Conservation (phyloP, 441 rosid genomes). For the Populus hybrid region DNA sequence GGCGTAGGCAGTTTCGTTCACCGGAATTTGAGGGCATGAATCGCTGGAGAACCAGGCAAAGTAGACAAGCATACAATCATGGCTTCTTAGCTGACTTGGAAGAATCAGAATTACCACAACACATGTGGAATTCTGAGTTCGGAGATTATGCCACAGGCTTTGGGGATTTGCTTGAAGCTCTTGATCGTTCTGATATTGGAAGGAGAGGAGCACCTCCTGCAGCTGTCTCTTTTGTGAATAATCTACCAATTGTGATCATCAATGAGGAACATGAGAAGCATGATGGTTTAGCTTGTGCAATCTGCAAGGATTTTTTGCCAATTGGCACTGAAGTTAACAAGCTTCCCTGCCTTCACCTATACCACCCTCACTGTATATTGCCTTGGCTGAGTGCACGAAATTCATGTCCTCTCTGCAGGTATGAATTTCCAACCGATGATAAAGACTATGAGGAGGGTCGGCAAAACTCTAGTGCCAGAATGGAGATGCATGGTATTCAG, state of each 20-base stretch:
- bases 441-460: constrained; percentile 73
- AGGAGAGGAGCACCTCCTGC: constrained; percentile 97
- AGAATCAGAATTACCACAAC: constrained; percentile 37
- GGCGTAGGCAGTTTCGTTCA: constrained; percentile 28
- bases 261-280: constrained; percentile 46
- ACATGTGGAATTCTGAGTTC: constrained; percentile 37
- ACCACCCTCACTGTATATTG: constrained; percentile 74
- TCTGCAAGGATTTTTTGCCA: constrained; percentile 74
- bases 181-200: constrained; percentile 65
- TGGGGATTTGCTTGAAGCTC: constrained; percentile 70
- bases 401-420: constrained; percentile 92
- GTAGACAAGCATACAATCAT: constrained; percentile 34
- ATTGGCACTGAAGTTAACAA: constrained; percentile 55
- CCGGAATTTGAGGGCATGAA: constrained; percentile 38
- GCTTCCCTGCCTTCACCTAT: constrained; percentile 87
- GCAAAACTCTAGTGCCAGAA: constrained; percentile 27
- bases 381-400: constrained; percentile 85
- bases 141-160: constrained; percentile 60
- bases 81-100: constrained; percentile 39
- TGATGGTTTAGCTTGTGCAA: constrained; percentile 63
- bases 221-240: constrained; percentile 52
- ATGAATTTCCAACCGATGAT: constrained; percentile 90
- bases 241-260: constrained; percentile 52
- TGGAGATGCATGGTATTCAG: constrained; percentile 30
- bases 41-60: constrained; percentile 41